These are phyloP conservation scores for Raffaelea arxii DNA, from an alignment of 2,329 filamentous ascomycete genomes.

Conservation along the genomic window DNA sequence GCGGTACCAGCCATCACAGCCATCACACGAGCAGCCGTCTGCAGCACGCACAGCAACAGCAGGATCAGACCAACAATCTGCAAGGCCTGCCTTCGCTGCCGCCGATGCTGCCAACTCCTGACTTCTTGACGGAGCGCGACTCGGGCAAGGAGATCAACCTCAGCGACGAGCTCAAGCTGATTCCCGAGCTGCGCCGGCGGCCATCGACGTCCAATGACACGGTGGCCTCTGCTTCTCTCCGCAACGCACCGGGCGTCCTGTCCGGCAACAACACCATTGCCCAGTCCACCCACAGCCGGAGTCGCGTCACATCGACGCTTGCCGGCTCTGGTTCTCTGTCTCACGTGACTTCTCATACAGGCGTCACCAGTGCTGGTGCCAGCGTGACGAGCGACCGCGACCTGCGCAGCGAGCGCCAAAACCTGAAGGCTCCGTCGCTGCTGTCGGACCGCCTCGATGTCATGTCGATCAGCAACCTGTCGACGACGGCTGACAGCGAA, in stretches of 20 bases:
- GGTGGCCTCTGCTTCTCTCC: conserved; percentile 8
- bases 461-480: conserved; percentile 9
- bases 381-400: neutral
- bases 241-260: neutral
- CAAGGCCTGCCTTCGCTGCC: conserved; percentile 10
- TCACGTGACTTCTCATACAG: conserved; percentile 6
- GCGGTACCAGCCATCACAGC: conserved; percentile 1
- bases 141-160: conserved; percentile 10
- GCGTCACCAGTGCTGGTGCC: neutral
- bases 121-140: conserved; percentile 12
- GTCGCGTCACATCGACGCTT: conserved; percentile 8
- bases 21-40: neutral
- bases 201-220: conserved; percentile 18
- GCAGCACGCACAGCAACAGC: conserved; percentile 3
- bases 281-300: conserved; percentile 3
- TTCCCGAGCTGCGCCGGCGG: conserved; percentile 13
- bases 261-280: neutral
- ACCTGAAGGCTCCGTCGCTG: neutral
- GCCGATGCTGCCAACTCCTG: conserved; percentile 9
- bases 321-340: conserved; percentile 5
- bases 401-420: neutral
- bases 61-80: conserved; percentile 6
- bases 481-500: conserved; percentile 17
- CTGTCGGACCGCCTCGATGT: conserved; percentile 10
- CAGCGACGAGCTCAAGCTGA: conserved; percentile 10